Base-by-base conservation (phyloP, 805 yeast genomes). In the Kazachstania taianensis region DNA sequence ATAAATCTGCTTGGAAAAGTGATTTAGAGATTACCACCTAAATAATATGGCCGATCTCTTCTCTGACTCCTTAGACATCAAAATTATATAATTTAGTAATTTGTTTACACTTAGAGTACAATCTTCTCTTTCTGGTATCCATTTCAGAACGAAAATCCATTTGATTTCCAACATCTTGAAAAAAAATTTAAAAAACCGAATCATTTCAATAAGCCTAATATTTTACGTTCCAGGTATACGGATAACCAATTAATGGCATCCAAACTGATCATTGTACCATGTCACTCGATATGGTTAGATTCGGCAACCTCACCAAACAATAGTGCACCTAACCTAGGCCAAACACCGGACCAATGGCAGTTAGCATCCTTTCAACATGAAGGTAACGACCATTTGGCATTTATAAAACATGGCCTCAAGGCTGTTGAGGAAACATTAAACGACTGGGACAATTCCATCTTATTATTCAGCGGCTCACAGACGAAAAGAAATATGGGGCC, bases 281-380 rank as follows among this genome's bases (percentile, higher is more conserved):
- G 84, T 35, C 85, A 78, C 45, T 68, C 78, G 0, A 67, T 78
- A 2, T 78, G 82, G 82, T 65, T 61, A 35, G 12, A 33, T 32
- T 20, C 25, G 23, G 30, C 33, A n/a, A n/a, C n/a, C n/a, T n/a
- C n/a, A n/a, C n/a, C 23, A 32, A 38, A 19, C 20, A 32, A 36
- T 13, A 20, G 23, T 17, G 54, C 57, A 2, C 57, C 52, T 1
- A 62, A 67, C 7, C 46, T 61, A 5, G 87, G 87, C 0, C 57
- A 59, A 14, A 36, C 42, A 3, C 54, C 65, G 8, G 55, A 53
- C 1, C 83, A 81, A 44, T 84, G 94, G 94, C 46, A 47, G 15
- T 52, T 83, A 34, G 86, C 73, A 8, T 59, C 73, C 0, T 82
- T 82, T 46, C 94, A 83, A 53, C 38, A 60, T 5, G 81, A 76